Evolutionary conservation across 179 eudicot species (phyloP).

Genomic region (Corrigiola litoralis): DNA sequence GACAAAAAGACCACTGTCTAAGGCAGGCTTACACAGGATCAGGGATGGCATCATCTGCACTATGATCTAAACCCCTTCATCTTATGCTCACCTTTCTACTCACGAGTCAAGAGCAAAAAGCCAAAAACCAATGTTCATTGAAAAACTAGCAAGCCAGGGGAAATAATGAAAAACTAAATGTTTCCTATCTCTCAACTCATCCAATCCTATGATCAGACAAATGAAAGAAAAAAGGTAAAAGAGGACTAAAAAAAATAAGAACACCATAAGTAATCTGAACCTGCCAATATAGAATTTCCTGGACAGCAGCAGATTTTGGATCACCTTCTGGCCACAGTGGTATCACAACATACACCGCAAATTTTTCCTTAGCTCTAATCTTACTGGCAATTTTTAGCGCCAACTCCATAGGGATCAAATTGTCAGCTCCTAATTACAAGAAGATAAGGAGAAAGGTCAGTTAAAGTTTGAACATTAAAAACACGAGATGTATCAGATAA

Average conservation of each 20-base stretch:
- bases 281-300: constrained; percentile 95
- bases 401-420: constrained; percentile 87
- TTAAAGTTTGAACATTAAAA: not conserved
- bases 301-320: constrained; percentile 68
- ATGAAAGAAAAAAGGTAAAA: not conserved
- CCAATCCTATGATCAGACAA: too few relatives aligned
- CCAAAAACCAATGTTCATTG: not conserved
- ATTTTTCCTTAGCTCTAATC: constrained; percentile 76
- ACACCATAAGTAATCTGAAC: constrained; percentile 26
- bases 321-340: constrained; percentile 99
- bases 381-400: constrained; percentile 78
- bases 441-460: constrained; percentile 7
- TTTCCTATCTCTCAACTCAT: too few relatives aligned
- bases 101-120: not conserved
- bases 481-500: too few relatives aligned
- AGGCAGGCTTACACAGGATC: not conserved
- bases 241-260: not conserved
- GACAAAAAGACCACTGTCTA: not conserved
- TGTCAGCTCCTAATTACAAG: constrained; percentile 64
- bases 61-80: not conserved
- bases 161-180: too few relatives aligned
- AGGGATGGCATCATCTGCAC: not conserved
- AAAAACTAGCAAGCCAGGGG: too few relatives aligned
- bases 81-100: not conserved
- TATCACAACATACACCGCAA: constrained; percentile 72